These are phyloP conservation scores for Skeletonema grethae DNA, from an alignment of 108 stramenopile genomes.

Conservation along the genomic window DNA sequence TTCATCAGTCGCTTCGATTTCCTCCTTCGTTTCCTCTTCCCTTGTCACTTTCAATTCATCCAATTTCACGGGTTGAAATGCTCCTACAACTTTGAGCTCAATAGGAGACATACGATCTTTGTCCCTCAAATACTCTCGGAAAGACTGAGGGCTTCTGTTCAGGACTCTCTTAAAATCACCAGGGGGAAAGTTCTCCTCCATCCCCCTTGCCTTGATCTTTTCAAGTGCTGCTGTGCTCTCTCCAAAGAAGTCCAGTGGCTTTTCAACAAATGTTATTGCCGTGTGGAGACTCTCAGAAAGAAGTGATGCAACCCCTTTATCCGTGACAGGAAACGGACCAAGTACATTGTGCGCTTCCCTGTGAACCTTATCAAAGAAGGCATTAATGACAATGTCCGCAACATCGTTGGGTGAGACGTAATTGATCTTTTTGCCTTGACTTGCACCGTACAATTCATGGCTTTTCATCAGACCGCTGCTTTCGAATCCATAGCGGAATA, in stretches of 20 bases:
- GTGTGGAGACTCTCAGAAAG: constrained; percentile 39
- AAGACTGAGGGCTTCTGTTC: constrained; percentile 39
- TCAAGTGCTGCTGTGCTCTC: constrained; percentile 34
- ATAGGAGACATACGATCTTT: constrained; percentile 26
- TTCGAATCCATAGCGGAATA: constrained; percentile 10
- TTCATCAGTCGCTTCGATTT: neutral
- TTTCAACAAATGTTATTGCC: constrained; percentile 41
- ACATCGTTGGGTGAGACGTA: constrained; percentile 57
- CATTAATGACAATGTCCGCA: constrained; percentile 40
- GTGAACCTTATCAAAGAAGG: constrained; percentile 34
- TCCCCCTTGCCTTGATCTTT: constrained; percentile 49
- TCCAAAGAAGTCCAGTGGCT: constrained; percentile 31
- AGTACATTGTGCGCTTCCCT: constrained; percentile 33
- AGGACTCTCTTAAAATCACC: constrained; percentile 38
- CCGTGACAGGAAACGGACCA: constrained; percentile 41
- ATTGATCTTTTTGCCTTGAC: constrained; percentile 47
- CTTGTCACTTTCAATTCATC: neutral
- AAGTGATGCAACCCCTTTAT: constrained; percentile 40
- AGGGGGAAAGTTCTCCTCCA: constrained; percentile 40
- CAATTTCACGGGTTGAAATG: neutral
- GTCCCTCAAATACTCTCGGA: constrained; percentile 32
- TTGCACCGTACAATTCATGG: constrained; percentile 41
- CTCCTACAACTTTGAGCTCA: constrained; percentile 11
- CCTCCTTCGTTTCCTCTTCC: neutral
- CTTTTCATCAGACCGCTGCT: constrained; percentile 29